A percentile compares a stretch with the other conserved stretches of the same genome.
These are phyloP conservation scores for Penicillium olsonii DNA, from an alignment of 2,329 filamentous ascomycete genomes.

Conservation along the genomic window DNA sequence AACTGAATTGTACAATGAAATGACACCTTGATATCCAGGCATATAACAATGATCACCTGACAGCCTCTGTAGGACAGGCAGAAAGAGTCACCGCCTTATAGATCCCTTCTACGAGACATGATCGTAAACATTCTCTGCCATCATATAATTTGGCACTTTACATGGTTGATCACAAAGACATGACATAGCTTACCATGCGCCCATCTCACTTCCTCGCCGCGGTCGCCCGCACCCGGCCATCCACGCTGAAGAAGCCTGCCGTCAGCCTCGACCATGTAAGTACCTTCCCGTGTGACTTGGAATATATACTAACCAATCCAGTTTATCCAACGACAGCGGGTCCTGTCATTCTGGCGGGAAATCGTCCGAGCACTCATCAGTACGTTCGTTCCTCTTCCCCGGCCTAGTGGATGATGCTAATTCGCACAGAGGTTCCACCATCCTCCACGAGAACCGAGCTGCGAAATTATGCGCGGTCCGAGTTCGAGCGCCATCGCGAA, in stretches of 20 bases:
- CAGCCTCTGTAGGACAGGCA: neutral
- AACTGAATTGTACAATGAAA: neutral
- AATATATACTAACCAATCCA: slow-evolving; percentile 12
- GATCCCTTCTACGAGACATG: slow-evolving; percentile 1
- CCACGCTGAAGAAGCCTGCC: slow-evolving; percentile 38
- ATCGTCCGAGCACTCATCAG: slow-evolving; percentile 45
- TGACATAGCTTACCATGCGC: slow-evolving; percentile 31
- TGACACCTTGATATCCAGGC: neutral
- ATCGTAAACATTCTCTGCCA: neutral
- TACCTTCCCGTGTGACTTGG: slow-evolving; percentile 3
- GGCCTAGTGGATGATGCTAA: neutral
- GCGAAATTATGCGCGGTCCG: slow-evolving; percentile 44
- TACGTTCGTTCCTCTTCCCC: slow-evolving; percentile 19
- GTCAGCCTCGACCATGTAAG: slow-evolving; percentile 43
- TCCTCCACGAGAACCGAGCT: slow-evolving; percentile 45
- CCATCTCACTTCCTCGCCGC: slow-evolving; percentile 31
- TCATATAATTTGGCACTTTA: too few relatives aligned
- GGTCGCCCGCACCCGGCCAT: slow-evolving; percentile 30
- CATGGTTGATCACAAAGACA: neutral
- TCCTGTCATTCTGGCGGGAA: slow-evolving; percentile 46
- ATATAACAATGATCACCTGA: neutral
- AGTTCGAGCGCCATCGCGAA: slow-evolving; percentile 46
- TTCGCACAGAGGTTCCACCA: slow-evolving; percentile 38
- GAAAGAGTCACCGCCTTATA: neutral
- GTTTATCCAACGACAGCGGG: slow-evolving; percentile 48